These are phyloP conservation scores for Juncus inflexus DNA, from an alignment of 176 grass and related monocot species.

Conservation along the genomic window DNA sequence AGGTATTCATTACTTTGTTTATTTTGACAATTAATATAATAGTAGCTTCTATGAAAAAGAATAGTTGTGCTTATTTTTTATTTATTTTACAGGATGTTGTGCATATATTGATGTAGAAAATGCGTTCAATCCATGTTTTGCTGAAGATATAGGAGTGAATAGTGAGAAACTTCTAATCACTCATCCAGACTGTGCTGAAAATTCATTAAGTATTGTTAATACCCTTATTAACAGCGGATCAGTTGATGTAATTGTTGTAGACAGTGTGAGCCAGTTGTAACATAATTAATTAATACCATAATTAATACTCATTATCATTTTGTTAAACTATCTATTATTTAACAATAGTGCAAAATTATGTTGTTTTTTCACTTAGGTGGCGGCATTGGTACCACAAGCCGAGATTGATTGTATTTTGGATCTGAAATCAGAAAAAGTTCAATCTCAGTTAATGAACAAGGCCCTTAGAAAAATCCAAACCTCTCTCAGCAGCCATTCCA, in stretches of 20 bases:
- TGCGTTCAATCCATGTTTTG: conserved; percentile 65
- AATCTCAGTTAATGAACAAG: conserved; percentile 80
- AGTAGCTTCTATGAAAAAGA: too few relatives aligned
- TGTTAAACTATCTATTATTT: conserved; percentile 6
- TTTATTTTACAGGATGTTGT: conserved; percentile 61
- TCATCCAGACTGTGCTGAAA: conserved; percentile 77
- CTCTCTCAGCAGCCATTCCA: conserved; percentile 55
- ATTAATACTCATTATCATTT: not conserved
- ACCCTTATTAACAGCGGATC: conserved; percentile 78
- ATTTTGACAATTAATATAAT: not conserved
- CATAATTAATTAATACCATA: too few relatives aligned
- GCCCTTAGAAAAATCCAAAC: conserved; percentile 87
- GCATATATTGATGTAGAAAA: conserved; percentile 96
- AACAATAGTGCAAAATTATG: not conserved
- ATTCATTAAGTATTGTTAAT: conserved; percentile 89
- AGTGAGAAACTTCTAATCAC: conserved; percentile 72
- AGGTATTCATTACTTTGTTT: conserved; percentile 38
- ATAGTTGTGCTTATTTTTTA: not conserved
- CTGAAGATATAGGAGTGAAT: conserved; percentile 76
- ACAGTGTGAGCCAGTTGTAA: conserved; percentile 61
- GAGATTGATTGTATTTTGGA: conserved; percentile 60
- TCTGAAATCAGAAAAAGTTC: conserved; percentile 47
- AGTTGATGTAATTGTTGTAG: conserved; percentile 81
- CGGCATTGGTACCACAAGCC: conserved; percentile 72
- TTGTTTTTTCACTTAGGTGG: conserved; percentile 50